Percentiles rank a stretch among this genome's conserved stretches.
phyloP scores from a whole-genome alignment of 257 asterid genomes.

The Misopates orontium region DNA sequence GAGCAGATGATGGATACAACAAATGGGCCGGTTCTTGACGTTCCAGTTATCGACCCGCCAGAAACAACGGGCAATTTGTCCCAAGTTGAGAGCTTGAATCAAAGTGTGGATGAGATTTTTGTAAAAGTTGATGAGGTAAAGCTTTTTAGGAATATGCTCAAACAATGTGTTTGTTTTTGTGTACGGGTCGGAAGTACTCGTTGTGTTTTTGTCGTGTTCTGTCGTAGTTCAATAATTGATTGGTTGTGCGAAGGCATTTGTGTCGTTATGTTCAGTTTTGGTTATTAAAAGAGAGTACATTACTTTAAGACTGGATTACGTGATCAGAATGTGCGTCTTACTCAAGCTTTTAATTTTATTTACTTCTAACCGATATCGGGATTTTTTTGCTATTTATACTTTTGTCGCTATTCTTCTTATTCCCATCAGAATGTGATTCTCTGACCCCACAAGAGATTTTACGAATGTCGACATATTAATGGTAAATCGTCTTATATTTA shows the following conservation, averaged over 20 bases:
- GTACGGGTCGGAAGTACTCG: background rate
- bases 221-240: background rate
- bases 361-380: background rate
- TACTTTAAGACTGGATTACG: background rate
- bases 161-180: background rate
- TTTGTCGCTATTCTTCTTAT: background rate
- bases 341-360: background rate
- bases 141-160: background rate
- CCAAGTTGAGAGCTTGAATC: constrained; percentile 43
- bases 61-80: constrained; percentile 24
- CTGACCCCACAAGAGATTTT: background rate
- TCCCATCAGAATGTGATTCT: background rate
- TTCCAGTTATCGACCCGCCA: constrained; percentile 17
- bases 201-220: background rate
- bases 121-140: constrained; percentile 53
- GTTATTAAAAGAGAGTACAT: background rate
- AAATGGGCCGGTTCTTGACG: constrained; percentile 29
- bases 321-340: background rate
- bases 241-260: constrained; percentile 11
- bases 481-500: constrained; percentile 15
- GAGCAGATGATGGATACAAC: constrained; percentile 41
- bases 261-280: background rate
- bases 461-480: background rate
- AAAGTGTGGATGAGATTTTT: constrained; percentile 45
- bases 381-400: background rate